phyloP scores from a whole-genome alignment of 768 basidiomycete genomes.

The Xerocomellus intermedius region DNA sequence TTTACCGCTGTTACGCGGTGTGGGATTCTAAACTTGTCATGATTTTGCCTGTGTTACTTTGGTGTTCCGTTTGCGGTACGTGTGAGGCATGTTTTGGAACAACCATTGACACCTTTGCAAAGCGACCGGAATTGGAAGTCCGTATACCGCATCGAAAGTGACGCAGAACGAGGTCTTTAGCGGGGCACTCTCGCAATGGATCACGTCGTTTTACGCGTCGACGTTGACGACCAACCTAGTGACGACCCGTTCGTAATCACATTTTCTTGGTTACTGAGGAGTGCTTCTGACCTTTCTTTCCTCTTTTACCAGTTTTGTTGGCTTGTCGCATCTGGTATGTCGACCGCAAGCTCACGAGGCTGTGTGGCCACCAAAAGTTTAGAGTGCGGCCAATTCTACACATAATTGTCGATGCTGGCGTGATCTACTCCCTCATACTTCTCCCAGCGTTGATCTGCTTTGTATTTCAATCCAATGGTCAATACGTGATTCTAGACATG shows the following conservation, averaged over 20 bases:
- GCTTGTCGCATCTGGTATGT: constrained; percentile 28
- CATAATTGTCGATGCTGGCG: background rate
- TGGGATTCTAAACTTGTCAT: background rate
- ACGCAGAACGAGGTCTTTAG: constrained; percentile 22
- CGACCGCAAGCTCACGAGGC: constrained; percentile 20
- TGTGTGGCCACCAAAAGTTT: background rate
- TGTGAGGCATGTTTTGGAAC: background rate
- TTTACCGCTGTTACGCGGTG: background rate
- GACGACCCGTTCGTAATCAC: constrained; percentile 23
- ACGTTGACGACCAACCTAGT: constrained; percentile 26
- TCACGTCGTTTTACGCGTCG: constrained; percentile 27
- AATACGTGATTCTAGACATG: background rate
- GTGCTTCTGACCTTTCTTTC: background rate
- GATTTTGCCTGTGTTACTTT: background rate
- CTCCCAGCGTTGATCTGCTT: background rate
- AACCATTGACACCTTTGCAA: no score
- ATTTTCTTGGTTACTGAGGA: no score
- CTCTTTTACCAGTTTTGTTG: constrained; percentile 17
- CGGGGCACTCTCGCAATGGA: constrained; percentile 25
- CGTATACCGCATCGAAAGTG: constrained; percentile 9
- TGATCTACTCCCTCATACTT: background rate
- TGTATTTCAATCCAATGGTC: background rate
- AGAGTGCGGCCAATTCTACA: background rate
- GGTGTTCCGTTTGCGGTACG: background rate
- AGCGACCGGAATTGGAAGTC: no score